Conservation (phyloP, 169 alveolate genomes). For the Plasmodium gaboni region DNA sequence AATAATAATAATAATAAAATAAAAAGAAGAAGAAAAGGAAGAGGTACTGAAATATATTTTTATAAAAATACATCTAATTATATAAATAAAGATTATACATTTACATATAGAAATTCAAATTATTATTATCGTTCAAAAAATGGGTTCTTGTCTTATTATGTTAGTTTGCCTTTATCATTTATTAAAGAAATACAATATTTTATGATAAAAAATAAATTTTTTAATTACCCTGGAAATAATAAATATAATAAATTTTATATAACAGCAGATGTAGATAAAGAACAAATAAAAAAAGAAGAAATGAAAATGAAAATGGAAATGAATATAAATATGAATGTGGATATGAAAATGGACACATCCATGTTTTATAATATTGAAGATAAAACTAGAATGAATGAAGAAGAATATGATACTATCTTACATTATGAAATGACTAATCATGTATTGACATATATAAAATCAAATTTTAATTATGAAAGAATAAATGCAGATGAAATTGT, state of each 20-base stretch:
- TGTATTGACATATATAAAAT: slow-evolving; percentile 31
- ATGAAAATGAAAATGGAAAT: too few species aligned
- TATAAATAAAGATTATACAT: slow-evolving; percentile 33
- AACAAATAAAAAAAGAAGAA: background rate
- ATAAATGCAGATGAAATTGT: slow-evolving; percentile 15
- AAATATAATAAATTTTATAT: slow-evolving; percentile 17
- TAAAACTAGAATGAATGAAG: background rate
- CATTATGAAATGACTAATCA: slow-evolving; percentile 5
- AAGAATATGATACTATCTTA: slow-evolving; percentile 2
- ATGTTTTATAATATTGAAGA: background rate
- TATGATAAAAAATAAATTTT: slow-evolving; percentile 34
- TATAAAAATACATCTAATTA: slow-evolving; percentile 51
- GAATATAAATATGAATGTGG: too few species aligned
- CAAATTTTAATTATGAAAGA: slow-evolving; percentile 13
- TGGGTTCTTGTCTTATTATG: slow-evolving; percentile 46
- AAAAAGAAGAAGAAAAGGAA: background rate
- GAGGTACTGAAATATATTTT: slow-evolving; percentile 28
- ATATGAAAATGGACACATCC: too few species aligned
- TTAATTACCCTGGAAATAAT: background rate
- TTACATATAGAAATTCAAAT: slow-evolving; percentile 44
- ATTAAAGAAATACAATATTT: slow-evolving; percentile 27
- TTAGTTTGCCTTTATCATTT: slow-evolving; percentile 40
- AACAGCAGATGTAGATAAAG: slow-evolving; percentile 21
- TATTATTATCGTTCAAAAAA: slow-evolving; percentile 32
- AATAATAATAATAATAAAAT: background rate